Evolutionary conservation across 345 rosid species (phyloP), one percentile per base, ranked within the genome.

Genomic region (Clausena lansium): DNA sequence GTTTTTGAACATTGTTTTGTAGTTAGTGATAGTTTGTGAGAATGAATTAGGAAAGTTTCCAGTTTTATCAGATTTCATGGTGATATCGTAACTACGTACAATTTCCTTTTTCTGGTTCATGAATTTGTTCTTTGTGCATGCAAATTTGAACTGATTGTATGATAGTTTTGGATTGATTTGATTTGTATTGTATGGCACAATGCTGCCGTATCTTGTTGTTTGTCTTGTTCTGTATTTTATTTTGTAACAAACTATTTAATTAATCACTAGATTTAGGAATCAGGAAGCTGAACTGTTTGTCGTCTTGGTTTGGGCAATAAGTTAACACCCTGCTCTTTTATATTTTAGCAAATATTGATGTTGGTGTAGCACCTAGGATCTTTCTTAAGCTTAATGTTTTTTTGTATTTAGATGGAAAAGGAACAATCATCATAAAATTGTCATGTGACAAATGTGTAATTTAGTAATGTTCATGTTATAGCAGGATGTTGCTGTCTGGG

Each of bases 401-500:
- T 9, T 39, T 39, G 45, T 39, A 2, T 9, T 39, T 9, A 9
- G 45, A 39, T 9, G 45, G 45, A 39, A 39, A 39, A 39, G 0
- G 45, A 9, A 39, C 10, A 9, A 39, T 39, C 4, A 39, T 39
- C 45, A 9, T 39, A 39, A 39, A 39, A 41, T 69, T 68, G 5
- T 82, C 73, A 67, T 62, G 55, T 67, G 39, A 75, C 45, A 68
- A n/a, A 30, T 45, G 30, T 77, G 68, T 72, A 67, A 75, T 74
- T 81, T 64, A 81, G 30, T 65, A 71, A 65, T 50, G 41, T 70
- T 77, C 47, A 47, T 86, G 62, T 78, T 78, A 68, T 87, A 78
- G 83, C 90, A 95, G 99, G 99, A 95, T 86, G 99, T 95, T 79
- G 99, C 97, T 11, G 89, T 95, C 81, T 93, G 93, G 87, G 97